Evolutionary conservation across 306 rosid genomes (phyloP), one percentile per base, ranked within the genome.

Genomic region (Dalbergia cultrata): DNA sequence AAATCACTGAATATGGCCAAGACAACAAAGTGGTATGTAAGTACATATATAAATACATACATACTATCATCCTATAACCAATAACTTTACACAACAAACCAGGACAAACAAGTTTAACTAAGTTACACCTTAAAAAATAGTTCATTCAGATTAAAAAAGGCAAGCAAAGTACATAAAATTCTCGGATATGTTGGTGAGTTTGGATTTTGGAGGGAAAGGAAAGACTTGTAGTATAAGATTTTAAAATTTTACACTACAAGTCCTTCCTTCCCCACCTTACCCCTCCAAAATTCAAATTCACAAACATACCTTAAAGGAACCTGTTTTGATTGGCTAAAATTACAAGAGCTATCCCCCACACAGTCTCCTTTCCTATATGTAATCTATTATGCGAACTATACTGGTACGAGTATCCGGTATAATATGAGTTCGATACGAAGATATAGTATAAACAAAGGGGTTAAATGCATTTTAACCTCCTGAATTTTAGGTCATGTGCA

Each of bases 71-170:
- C 58, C 58, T 4, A 16, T 52, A 13, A 52, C 19, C 58, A 74
- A 39, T 49, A 18, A 13, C 67, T 78, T 58, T 34, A 43, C 33
- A 13, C 13, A 79, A 13, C 43, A 82, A 75, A 26, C 26, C 59
- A 75, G 58, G 22, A 19, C 45, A 52, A 13, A 76, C 65, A 14
- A 79, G 5, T 37, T 60, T 41, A 70, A 19, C 31, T 34, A 72
- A 64, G n/a, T 52, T 52, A 54, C 16, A 43, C 8, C 31, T 56
- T 31, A 13, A 11, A 53, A 54, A 31, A 52, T 52, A 52, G 65
- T 54, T 70, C 49, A 54, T 22, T 81, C 9, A 19, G 56, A 26
- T 26, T 39, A 4, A 57, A 21, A 5, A 5, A 43, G 13, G 44
- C 63, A 53, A 64, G 57, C 45, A 64, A 33, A 65, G 19, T 22